Percentiles rank a stretch among this genome's conserved stretches.
Evolutionary conservation across 2,329 filamentous ascomycete species (phyloP).

Genomic region (Fusarium brevicatenulatum): DNA sequence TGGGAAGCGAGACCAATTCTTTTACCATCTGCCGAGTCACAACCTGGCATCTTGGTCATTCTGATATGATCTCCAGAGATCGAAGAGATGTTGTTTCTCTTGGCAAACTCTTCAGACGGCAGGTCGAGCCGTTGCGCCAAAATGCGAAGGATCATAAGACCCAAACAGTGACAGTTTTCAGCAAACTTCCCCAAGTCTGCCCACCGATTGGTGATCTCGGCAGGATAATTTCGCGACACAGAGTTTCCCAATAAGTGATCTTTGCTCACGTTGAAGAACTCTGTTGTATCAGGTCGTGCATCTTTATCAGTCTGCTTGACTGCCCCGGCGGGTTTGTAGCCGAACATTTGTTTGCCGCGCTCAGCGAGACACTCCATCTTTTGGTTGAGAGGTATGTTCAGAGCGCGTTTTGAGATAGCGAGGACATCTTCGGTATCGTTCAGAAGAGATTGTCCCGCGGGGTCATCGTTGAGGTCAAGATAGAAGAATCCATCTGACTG

Average conservation of each 20-base stretch:
- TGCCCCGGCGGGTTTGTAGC: not conserved
- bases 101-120: not conserved
- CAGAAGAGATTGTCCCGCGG: rapidly evolving
- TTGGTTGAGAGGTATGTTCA: not conserved
- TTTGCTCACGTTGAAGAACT: not conserved
- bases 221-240: rapidly evolving
- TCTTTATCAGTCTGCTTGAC: not conserved
- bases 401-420: not conserved
- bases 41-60: not conserved
- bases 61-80: not conserved
- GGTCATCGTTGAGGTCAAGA: not conserved
- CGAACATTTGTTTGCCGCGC: not conserved
- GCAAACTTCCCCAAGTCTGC: rapidly evolving
- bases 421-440: not conserved
- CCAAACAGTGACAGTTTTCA: not conserved
- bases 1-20: not conserved
- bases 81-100: not conserved
- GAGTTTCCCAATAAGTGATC: not conserved
- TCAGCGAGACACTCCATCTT: not conserved
- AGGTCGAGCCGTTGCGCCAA: not conserved
- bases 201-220: not conserved
- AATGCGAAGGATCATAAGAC: not conserved
- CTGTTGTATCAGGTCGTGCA: not conserved
- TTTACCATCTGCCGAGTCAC: rapidly evolving
- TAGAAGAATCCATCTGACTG: not conserved